phyloP scores from a whole-genome alignment of 495 filamentous ascomycete genomes.

The Aspergillus ellipticus region DNA sequence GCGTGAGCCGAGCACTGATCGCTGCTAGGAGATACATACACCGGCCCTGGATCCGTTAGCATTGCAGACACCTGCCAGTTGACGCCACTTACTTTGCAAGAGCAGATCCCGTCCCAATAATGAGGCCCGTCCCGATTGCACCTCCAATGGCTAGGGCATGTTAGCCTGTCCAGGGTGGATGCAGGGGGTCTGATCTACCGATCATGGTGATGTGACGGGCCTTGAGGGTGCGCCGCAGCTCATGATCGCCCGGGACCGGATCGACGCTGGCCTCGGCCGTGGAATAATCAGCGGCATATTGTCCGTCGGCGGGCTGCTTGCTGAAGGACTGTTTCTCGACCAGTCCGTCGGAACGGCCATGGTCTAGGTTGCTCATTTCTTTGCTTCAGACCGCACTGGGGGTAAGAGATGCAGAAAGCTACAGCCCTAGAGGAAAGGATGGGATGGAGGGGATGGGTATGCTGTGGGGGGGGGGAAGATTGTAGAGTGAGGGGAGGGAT shows the following conservation, averaged over 20 bases:
- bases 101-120: constrained; percentile 63
- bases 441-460: background rate
- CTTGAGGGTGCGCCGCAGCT: constrained; percentile 67
- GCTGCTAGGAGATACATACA: constrained; percentile 24
- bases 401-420: background rate
- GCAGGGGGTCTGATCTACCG: constrained; percentile 18
- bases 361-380: background rate
- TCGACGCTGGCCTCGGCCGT: constrained; percentile 25
- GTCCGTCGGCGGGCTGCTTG: background rate
- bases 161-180: background rate
- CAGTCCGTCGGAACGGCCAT: background rate
- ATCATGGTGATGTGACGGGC: constrained; percentile 86
- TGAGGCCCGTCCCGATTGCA: constrained; percentile 74
- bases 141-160: constrained; percentile 68
- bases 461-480: no score
- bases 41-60: constrained; percentile 30
- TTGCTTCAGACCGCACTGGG: background rate
- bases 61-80: background rate
- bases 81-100: constrained; percentile 47
- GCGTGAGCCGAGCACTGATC: background rate
- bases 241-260: constrained; percentile 23
- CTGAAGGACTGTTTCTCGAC: background rate
- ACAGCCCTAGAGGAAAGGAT: background rate
- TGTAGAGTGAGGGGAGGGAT: no score
- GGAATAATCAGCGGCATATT: background rate